These are phyloP conservation scores for Arthrobotrys conoides DNA, from an alignment of 2,329 filamentous ascomycete genomes.

Conservation along the genomic window DNA sequence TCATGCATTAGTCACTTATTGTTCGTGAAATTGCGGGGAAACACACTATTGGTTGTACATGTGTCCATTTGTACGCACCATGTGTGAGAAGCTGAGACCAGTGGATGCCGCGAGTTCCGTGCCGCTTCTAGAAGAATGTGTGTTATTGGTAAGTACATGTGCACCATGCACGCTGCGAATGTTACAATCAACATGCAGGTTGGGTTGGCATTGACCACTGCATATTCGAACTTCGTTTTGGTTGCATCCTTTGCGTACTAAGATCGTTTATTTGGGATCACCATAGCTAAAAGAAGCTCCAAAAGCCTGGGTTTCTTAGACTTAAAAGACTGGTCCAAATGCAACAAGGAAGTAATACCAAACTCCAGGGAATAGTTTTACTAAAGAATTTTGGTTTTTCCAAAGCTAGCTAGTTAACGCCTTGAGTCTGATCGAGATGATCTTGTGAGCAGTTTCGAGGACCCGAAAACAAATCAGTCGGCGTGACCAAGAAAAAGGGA, in stretches of 20 bases:
- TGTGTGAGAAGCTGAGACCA: background rate
- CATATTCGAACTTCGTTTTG: conserved; percentile 10
- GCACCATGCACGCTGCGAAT: conserved; percentile 3
- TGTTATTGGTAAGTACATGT: background rate
- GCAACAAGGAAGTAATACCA: conserved; percentile 5
- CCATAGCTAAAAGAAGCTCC: background rate
- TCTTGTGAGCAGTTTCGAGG: conserved; percentile 39
- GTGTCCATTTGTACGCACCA: background rate
- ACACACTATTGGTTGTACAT: background rate
- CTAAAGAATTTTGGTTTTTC: background rate
- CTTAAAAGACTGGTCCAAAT: conserved; percentile 8
- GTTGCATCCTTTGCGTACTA: background rate
- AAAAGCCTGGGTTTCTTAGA: conserved; percentile 20
- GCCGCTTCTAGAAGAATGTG: conserved; percentile 41
- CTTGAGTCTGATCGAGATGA: conserved; percentile 14
- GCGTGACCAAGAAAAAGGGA: conserved; percentile 5
- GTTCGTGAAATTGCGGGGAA: conserved; percentile 12
- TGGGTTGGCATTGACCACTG: conserved; percentile 58
- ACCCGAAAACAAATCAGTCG: conserved; percentile 21
- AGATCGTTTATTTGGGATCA: conserved; percentile 2
- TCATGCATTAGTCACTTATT: background rate
- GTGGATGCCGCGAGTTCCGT: conserved; percentile 41
- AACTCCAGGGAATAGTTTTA: background rate
- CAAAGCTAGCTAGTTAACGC: background rate
- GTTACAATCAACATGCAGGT: conserved; percentile 34